Evolutionary conservation across 805 yeast genomes (phyloP).

Genomic region (Saccharomycopsis fibuligera): DNA sequence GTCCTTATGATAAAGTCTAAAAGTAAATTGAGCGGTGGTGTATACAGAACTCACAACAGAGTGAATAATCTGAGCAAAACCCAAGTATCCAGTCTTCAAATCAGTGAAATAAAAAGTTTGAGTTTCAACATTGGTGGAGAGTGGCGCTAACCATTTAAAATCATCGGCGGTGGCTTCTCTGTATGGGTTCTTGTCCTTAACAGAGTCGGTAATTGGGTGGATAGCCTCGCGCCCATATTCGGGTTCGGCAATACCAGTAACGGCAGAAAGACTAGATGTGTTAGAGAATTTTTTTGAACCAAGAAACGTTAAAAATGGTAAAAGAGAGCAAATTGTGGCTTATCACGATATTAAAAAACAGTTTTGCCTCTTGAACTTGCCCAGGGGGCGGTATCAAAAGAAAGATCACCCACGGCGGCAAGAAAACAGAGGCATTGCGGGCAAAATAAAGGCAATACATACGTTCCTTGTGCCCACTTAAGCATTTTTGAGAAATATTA

Average conservation of each 20-base stretch:
- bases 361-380: background rate
- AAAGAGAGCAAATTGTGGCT: background rate
- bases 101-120: conserved; percentile 83
- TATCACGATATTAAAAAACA: background rate
- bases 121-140: conserved; percentile 88
- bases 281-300: background rate
- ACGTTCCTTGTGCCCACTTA: conserved; percentile 24
- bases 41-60: conserved; percentile 79
- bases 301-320: background rate
- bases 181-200: conserved; percentile 51
- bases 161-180: conserved; percentile 59
- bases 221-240: conserved; percentile 92
- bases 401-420: too few species aligned
- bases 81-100: conserved; percentile 54
- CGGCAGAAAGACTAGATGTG: conserved; percentile 69
- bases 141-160: conserved; percentile 67
- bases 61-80: conserved; percentile 92
- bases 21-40: conserved; percentile 90
- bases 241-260: conserved; percentile 96
- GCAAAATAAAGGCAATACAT: background rate
- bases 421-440: too few species aligned
- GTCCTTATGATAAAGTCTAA: conserved; percentile 59
- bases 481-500: conserved; percentile 20
- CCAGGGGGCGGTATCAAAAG: background rate
- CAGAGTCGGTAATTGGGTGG: conserved; percentile 67